Base-by-base conservation (phyloP, 371 early-diverging fungal genomes). In the Rhizopus sp. region DNA sequence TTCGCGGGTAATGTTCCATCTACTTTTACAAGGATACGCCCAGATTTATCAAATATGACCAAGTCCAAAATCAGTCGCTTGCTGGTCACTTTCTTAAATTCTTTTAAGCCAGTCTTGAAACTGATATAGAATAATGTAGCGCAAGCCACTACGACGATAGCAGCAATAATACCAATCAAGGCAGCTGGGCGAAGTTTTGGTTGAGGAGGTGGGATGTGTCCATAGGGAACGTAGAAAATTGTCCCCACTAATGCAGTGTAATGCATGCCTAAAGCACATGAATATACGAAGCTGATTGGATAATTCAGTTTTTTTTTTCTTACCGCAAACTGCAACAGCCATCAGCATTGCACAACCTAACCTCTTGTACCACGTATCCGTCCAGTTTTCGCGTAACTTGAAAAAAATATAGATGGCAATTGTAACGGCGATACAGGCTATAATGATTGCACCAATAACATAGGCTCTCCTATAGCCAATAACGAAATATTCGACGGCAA, bases 321-420 rank as follows among this genome's bases (percentile, higher is more conserved):
- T 75, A 75, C 78, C 78, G 52, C 73, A 76, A 1, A 74, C 75
- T 44, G 80, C 80, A 45, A 70, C 16, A 3, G 55, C 77, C 77
- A 79, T 76, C 1, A 79, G 15, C 57, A 79, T 62, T 10, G 80
- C 72, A 53, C 73, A 76, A 9, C 69, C 70, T 6, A 76, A 59
- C n/a, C 80, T 63, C 42, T 74, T 79, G 55, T 76, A 79, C 80
- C 80, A 79, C 54, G 64, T 64, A 33, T 70, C 69, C 44, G 53
- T 60, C 80, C 80, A 76, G 40, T 72, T 63, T 29, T 75, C 76
- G n/a, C 80, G 68, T 45, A 79, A 49, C 42, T 76, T 76, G 49
- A 79, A 79, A 49, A 79, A 79, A 9, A 79, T 74, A 23, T 49
- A 70, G 7, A 79, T 42, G 0, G 80, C 80, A 6, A 45, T 63